Conservation (phyloP, 371 early-diverging fungal genomes). For the Haplosporangium sp. region DNA sequence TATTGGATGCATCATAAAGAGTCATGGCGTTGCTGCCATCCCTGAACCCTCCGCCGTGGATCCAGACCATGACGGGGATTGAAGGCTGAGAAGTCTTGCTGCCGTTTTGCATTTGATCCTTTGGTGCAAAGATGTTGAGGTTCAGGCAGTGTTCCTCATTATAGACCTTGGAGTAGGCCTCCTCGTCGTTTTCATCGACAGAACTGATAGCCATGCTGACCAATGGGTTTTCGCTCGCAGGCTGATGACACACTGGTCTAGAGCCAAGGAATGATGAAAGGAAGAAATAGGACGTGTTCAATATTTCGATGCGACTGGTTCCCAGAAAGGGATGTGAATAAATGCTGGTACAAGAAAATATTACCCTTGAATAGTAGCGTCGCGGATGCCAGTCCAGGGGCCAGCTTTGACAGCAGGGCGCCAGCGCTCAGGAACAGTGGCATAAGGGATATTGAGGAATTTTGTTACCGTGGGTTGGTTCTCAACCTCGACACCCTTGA, state of each 20-base stretch:
- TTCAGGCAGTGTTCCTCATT: conserved; percentile 53
- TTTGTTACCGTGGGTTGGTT: conserved; percentile 37
- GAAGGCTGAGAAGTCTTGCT: conserved; percentile 1
- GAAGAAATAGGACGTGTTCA: background rate
- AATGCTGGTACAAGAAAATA: background rate
- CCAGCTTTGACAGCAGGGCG: conserved; percentile 32
- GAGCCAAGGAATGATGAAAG: background rate
- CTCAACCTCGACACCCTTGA: conserved; percentile 19
- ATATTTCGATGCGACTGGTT: no score
- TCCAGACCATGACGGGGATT: conserved; percentile 57
- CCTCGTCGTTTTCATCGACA: conserved; percentile 41
- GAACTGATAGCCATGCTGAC: conserved; percentile 24
- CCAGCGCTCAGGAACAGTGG: conserved; percentile 51
- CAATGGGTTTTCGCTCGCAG: conserved; percentile 31
- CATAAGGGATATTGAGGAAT: conserved; percentile 52
- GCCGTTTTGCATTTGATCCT: conserved; percentile 8
- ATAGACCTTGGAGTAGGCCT: conserved; percentile 32
- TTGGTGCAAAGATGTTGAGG: conserved; percentile 53
- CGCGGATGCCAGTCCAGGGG: conserved; percentile 51
- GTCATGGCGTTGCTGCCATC: conserved; percentile 47
- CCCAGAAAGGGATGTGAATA: no score
- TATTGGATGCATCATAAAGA: conserved; percentile 32
- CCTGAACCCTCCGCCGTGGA: conserved; percentile 51
- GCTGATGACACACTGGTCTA: conserved; percentile 51
- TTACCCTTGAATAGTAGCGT: conserved; percentile 44